Base-by-base conservation (phyloP, 1,284 basidiomycete species). In the Baeospora myosura region DNA sequence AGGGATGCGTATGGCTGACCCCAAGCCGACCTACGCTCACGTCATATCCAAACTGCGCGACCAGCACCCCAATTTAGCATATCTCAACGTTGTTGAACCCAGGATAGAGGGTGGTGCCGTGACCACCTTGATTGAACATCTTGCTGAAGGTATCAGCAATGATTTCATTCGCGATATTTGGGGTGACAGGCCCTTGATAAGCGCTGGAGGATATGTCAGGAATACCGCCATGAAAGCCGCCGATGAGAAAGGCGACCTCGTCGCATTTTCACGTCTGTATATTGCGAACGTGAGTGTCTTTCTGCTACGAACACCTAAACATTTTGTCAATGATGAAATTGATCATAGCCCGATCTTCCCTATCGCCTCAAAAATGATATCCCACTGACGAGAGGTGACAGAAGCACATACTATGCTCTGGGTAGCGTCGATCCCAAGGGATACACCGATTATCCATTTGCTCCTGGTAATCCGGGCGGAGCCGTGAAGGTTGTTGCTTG, bases 21-120 rank as follows among this genome's bases (percentile, higher is more conserved):
- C 70, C 0, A 48, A 66, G n/a, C 62, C 66, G 10, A 65, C 65
- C 28, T 72, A 68, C 51, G 46, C 53, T 5, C 53, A 68, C 47
- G 51, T 72, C 33, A 54, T 66, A n/a, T 42, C 52, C 0, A 37
- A 52, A 4, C 41, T 71, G 4, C 55, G 56, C 24, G 36, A 48
- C 4, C 43, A 46, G 1, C 64, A 70, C 51, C 71, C 76, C 14
- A 51, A 65, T 6, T 58, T 81, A 5, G 76, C 75, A 1, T 83
- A 78, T 52, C 44, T 81, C 12, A 81, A 85, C 52, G 58, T 71
- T 29, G 58, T 76, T 21, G 78, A 81, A 51, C 62, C 71, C 1
- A 60, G 67, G 11, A 51, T 62, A 8, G 41, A 48, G 11, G 60
- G 54, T 1, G 40, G 12, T 33, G 17, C 7, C 3, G 49, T 55